Conservation (phyloP, 768 basidiomycete genomes). For the Butyriboletus loyo region DNA sequence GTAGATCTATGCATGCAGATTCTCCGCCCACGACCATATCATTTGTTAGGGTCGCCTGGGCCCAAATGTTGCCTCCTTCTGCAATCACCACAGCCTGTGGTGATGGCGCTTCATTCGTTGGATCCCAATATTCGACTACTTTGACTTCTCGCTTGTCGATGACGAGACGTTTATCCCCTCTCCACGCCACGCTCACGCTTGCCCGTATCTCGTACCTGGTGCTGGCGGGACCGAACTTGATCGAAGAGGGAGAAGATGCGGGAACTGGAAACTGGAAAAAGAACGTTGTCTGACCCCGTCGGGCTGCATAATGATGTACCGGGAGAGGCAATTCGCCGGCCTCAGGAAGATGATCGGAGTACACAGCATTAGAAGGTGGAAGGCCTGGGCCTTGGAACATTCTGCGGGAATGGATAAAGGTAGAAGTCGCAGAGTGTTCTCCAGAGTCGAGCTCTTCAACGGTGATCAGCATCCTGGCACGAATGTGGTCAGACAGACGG, state of each 20-base stretch:
- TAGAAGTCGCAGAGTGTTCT: slow-evolving; percentile 77
- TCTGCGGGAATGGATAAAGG: slow-evolving; percentile 66
- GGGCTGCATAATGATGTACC: slow-evolving; percentile 63
- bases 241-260: slow-evolving; percentile 61
- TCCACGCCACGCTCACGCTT: slow-evolving; percentile 71
- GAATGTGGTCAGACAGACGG: not conserved
- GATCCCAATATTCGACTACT: slow-evolving; percentile 55
- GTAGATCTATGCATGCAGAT: slow-evolving; percentile 68
- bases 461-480: slow-evolving; percentile 3
- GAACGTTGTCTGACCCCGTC: slow-evolving; percentile 75
- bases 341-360: slow-evolving; percentile 46
- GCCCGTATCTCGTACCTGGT: slow-evolving; percentile 74
- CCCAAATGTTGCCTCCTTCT: slow-evolving; percentile 79
- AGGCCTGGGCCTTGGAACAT: slow-evolving; percentile 79
- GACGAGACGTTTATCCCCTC: slow-evolving; percentile 67
- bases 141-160: slow-evolving; percentile 58
- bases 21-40: slow-evolving; percentile 65
- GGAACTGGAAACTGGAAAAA: slow-evolving; percentile 77
- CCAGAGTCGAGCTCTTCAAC: slow-evolving; percentile 66
- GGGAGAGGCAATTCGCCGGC: slow-evolving; percentile 62
- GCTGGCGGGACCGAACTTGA: slow-evolving; percentile 65
- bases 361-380: slow-evolving; percentile 82
- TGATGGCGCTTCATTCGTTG: slow-evolving; percentile 31
- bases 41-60: slow-evolving; percentile 63
- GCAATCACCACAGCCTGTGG: slow-evolving; percentile 66